Evolutionary conservation across 352 stramenopile species (phyloP).

Genomic region (Globisporangium carolinianum): DNA sequence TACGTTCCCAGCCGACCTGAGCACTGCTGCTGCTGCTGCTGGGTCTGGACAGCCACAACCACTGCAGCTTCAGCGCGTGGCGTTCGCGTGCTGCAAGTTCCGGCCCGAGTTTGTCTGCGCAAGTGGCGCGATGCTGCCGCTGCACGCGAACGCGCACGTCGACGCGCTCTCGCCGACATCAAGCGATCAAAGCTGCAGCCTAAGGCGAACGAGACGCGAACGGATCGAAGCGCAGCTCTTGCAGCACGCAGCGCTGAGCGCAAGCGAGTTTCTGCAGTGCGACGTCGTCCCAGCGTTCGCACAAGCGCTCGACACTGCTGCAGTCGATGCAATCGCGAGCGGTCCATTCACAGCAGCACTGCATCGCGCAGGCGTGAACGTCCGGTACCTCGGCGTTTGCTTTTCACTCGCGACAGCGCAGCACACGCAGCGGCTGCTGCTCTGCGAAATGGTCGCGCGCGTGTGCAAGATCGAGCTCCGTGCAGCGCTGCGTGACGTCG

Average conservation of each 20-base stretch:
- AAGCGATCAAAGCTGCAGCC: too few relatives aligned
- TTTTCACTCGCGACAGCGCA: conserved; percentile 37
- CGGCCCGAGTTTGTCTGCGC: conserved; percentile 45
- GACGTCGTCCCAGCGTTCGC: conserved; percentile 46
- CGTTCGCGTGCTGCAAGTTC: conserved; percentile 24
- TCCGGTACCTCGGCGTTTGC: conserved; percentile 45
- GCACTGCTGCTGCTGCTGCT: conserved; percentile 9
- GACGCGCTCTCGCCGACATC: not conserved
- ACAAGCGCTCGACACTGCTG: conserved; percentile 25
- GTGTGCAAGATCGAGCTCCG: conserved; percentile 49
- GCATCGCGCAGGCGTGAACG: conserved; percentile 51
- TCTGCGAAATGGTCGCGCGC: conserved; percentile 55
- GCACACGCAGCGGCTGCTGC: conserved; percentile 36
- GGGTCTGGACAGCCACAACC: conserved; percentile 2
- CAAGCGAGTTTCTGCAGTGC: conserved; percentile 28
- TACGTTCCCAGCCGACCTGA: conserved; percentile 25
- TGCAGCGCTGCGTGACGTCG: conserved; percentile 23
- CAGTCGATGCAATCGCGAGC: conserved; percentile 25
- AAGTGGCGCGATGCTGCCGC: conserved; percentile 25
- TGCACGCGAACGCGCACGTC: conserved; percentile 28
- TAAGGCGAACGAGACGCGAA: conserved; percentile 3
- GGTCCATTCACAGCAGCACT: conserved; percentile 29
- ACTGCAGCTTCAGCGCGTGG: not conserved
- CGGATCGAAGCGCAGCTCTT: conserved; percentile 24
- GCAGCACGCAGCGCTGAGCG: conserved; percentile 26